phyloP scores from a whole-genome alignment of 495 filamentous ascomycete genomes.

The Jackrogersella minutella region DNA sequence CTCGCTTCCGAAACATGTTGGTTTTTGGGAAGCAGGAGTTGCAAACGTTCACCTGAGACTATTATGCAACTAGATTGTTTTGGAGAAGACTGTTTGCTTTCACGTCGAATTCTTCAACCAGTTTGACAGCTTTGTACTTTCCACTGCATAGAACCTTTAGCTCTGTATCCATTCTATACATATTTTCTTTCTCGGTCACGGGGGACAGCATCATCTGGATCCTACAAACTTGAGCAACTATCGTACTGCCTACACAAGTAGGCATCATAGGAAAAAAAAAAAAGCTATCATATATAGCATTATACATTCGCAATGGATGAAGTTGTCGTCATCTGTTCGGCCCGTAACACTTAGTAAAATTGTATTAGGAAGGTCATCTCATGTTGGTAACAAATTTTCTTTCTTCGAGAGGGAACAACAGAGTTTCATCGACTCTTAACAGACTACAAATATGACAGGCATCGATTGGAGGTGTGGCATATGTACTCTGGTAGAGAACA shows the following conservation, averaged over 20 bases:
- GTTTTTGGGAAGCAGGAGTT: constrained; percentile 2
- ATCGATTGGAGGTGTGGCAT: constrained; percentile 13
- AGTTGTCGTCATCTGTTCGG: constrained; percentile 23
- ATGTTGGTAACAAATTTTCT: constrained; percentile 4
- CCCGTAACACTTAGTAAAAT: constrained; percentile 17
- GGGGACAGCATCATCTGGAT: constrained; percentile 7
- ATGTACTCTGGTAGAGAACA: no score
- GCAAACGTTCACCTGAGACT: constrained; percentile 12
- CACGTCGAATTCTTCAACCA: constrained; percentile 1
- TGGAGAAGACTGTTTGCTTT: constrained; percentile 18
- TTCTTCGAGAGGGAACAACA: constrained; percentile 10
- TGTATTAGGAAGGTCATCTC: constrained; percentile 35
- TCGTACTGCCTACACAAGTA: not conserved
- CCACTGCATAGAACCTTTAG: constrained; percentile 15
- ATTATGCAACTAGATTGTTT: not conserved
- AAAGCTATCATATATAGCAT: not conserved
- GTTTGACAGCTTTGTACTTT: not conserved
- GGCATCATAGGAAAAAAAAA: not conserved
- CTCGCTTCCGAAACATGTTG: constrained; percentile 30
- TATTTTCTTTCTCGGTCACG: constrained; percentile 12
- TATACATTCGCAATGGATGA: constrained; percentile 11
- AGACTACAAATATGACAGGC: constrained; percentile 21
- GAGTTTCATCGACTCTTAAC: constrained; percentile 27
- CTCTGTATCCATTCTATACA: not conserved
- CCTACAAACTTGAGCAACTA: constrained; percentile 4